Base-by-base conservation (phyloP, 768 basidiomycete genomes). In the Favolaschia claudopus region DNA sequence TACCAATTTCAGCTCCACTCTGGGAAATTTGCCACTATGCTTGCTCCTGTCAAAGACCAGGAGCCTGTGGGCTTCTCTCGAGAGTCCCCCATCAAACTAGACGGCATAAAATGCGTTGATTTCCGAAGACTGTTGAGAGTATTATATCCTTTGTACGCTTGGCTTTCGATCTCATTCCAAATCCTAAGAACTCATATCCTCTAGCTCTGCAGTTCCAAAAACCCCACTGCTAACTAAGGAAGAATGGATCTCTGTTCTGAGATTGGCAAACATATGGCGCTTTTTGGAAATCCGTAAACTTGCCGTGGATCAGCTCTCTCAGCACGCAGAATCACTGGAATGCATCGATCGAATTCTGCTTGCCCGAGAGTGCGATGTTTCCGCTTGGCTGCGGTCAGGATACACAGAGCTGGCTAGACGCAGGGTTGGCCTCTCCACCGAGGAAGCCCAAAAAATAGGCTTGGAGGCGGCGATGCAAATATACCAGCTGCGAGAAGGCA, bases 191-290 rank as follows among this genome's bases (percentile, higher is more conserved):
- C 4, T 39, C 38, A 39, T 14, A 31, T 27, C 22, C 14, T 8
- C 14, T 15, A 59, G 58, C 10, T 40, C 50, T 9, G 27, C 58
- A 29, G n/a, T 59, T 20, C 44, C 50, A 1, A 53, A 60, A 28
- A 48, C 39, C 9, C 42, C 52, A 28, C 12, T 7, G 9, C 19
- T 46, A 10, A 5, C 13, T 2, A 2, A 9, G 31, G 12, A 52
- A 22, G 61, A 58, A 44, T 77, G 76, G 76, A 60, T 69, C 24
- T 58, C 69, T 1, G 68, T 74, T 37, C 43, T 71, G 29, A 72
- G 74, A 51, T 50, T 76, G n/a, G 55, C 74, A 12, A 66, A 39
- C 15, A 69, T 70, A 69, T 78, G 77, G 72, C 60, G 67, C 24
- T 71, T 69, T 28, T 39, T 59, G 3, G 14, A 43, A 15, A 24